Evolutionary conservation across 1,139 yeast species (phyloP).

Genomic region (Arxiozyma heterogenica): DNA sequence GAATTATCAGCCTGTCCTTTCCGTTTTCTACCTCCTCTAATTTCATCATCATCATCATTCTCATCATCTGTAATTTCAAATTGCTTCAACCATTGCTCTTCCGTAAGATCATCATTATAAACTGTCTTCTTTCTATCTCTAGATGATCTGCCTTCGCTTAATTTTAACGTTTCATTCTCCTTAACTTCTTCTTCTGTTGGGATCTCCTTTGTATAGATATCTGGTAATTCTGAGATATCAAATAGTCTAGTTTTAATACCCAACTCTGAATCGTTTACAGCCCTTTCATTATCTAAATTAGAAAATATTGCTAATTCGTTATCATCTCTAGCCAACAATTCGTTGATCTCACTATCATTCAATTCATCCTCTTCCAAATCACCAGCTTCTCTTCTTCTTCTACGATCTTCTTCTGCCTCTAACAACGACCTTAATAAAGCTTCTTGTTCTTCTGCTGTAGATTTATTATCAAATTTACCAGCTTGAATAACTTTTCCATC

Average conservation of each 20-base stretch:
- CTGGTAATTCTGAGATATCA: conserved; percentile 58
- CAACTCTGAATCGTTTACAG: conserved; percentile 35
- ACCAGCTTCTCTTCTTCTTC: conserved; percentile 36
- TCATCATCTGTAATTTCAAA: conserved; percentile 37
- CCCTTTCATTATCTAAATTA: conserved; percentile 49
- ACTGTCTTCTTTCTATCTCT: conserved; percentile 52
- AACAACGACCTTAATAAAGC: conserved; percentile 60
- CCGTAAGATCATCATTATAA: conserved; percentile 64
- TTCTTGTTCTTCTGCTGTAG: conserved; percentile 77
- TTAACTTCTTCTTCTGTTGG: conserved; percentile 39
- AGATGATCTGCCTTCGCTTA: conserved; percentile 44
- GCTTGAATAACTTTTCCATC: conserved; percentile 88
- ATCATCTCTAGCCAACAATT: conserved; percentile 60
- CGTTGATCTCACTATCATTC: conserved; percentile 62
- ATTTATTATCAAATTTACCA: conserved; percentile 76
- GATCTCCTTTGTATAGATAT: conserved; percentile 58
- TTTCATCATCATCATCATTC: conserved; percentile 2
- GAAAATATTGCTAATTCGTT: conserved; percentile 47
- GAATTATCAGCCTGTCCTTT: conserved; percentile 4
- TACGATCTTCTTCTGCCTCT: conserved; percentile 62
- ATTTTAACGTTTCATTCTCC: conserved; percentile 34
- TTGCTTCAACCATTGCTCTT: conserved; percentile 67
- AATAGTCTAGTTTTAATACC: conserved; percentile 43
- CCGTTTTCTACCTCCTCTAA: conserved; percentile 9
- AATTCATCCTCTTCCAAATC: conserved; percentile 40